These are phyloP conservation scores for Colletotrichum somersetense DNA, from an alignment of 2,329 filamentous ascomycete species.

Conservation along the genomic window DNA sequence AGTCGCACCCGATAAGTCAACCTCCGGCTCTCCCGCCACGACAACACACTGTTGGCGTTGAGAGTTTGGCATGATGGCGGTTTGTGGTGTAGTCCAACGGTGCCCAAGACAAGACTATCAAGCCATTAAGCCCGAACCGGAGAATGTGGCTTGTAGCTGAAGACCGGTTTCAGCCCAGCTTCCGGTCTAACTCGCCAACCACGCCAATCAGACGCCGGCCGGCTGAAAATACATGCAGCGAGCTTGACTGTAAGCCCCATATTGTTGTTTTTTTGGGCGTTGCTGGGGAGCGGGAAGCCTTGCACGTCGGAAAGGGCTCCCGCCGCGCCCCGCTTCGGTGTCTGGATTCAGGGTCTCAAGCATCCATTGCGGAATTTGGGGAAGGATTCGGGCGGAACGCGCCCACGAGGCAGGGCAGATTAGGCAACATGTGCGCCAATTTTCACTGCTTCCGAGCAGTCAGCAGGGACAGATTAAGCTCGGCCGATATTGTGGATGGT, in stretches of 20 bases:
- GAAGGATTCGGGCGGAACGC: slow-evolving; percentile 23
- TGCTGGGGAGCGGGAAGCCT: slow-evolving; percentile 5
- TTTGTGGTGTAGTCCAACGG: slow-evolving; percentile 37
- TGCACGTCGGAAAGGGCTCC: slow-evolving; percentile 6
- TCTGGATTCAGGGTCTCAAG: slow-evolving; percentile 4
- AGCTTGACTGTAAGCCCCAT: slow-evolving; percentile 19
- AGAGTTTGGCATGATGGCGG: slow-evolving; percentile 27
- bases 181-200: slow-evolving; percentile 33
- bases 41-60: slow-evolving; percentile 22
- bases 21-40: slow-evolving; percentile 1
- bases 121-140: slow-evolving; percentile 34
- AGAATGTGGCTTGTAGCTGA: slow-evolving; percentile 41
- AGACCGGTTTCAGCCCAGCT: slow-evolving; percentile 34
- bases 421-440: slow-evolving; percentile 26
- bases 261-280: slow-evolving; percentile 11
- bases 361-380: slow-evolving; percentile 32
- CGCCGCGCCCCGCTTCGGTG: slow-evolving; percentile 13
- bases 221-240: slow-evolving; percentile 14
- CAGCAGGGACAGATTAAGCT: not conserved
- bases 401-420: not conserved
- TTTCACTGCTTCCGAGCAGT: not conserved
- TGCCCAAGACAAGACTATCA: slow-evolving; percentile 39
- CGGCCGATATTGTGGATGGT: slow-evolving; percentile 7
- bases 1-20: not conserved
- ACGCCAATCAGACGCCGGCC: slow-evolving; percentile 20